Evolutionary conservation across 768 basidiomycete species (phyloP).

Genomic region (Tulasnella sp.): DNA sequence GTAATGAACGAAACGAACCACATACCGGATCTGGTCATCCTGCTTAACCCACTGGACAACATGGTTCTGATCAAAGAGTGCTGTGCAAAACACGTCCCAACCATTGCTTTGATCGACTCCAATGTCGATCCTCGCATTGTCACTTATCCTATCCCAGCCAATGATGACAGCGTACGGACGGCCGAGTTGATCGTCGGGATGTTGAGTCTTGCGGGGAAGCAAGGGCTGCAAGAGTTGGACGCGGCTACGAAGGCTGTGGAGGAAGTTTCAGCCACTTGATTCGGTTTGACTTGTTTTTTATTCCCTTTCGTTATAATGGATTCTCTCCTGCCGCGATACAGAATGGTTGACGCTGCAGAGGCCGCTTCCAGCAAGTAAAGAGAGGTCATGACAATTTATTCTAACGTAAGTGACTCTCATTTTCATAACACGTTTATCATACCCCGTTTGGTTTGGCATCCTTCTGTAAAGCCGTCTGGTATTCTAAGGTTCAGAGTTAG

Average conservation of each 20-base stretch:
- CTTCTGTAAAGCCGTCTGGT: slow-evolving; percentile 4
- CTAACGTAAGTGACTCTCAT: not conserved
- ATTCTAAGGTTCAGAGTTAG: not conserved
- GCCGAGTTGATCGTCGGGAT: slow-evolving; percentile 91
- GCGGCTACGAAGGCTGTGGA: not conserved
- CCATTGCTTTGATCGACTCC: slow-evolving; percentile 91
- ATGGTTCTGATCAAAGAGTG: slow-evolving; percentile 89
- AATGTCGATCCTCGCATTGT: slow-evolving; percentile 95
- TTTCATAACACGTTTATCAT: not conserved
- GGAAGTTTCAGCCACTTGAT: not conserved
- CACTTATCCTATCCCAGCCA: slow-evolving; percentile 98
- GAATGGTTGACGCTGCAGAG: not conserved
- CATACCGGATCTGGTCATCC: slow-evolving; percentile 83
- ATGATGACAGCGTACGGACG: slow-evolving; percentile 89
- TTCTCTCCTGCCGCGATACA: not conserved
- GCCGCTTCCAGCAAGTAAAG: not conserved
- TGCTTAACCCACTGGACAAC: slow-evolving; percentile 88
- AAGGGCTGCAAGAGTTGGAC: slow-evolving; percentile 44
- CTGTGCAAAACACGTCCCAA: slow-evolving; percentile 85
- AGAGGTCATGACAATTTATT: not conserved
- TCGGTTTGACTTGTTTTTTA: not conserved
- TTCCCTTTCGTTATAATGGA: slow-evolving; percentile 1
- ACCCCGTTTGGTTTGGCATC: not conserved
- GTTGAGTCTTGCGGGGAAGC: slow-evolving; percentile 78
- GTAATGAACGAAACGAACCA: slow-evolving; percentile 58